These are phyloP conservation scores for Lolium rigidum DNA, from an alignment of 176 grass and related monocot genomes.

Conservation along the genomic window DNA sequence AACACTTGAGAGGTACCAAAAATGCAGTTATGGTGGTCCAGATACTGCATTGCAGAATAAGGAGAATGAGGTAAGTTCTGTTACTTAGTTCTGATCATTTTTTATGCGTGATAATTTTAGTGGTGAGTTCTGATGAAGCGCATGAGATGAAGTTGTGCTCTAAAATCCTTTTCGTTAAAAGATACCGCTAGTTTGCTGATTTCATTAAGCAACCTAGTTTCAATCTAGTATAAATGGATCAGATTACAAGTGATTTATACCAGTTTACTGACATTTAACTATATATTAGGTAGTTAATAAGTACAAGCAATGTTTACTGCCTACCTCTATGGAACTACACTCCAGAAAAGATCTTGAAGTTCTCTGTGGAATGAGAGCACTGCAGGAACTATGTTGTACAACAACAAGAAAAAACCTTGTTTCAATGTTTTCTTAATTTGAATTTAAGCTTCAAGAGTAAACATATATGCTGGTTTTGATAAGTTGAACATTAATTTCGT, in stretches of 20 bases:
- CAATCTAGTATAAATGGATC: neutral
- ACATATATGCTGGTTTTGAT: neutral
- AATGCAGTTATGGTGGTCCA: constrained; percentile 62
- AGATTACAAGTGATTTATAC: neutral
- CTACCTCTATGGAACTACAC: neutral
- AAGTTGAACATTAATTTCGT: neutral
- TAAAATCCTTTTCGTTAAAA: neutral
- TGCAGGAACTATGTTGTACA: neutral
- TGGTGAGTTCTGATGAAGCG: neutral
- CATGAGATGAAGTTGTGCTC: neutral
- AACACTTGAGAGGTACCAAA: constrained; percentile 80
- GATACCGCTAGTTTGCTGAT: neutral
- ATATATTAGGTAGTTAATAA: neutral
- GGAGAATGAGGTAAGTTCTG: constrained; percentile 64
- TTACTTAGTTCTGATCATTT: neutral
- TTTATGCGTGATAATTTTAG: neutral
- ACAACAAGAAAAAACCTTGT: neutral
- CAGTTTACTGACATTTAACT: neutral
- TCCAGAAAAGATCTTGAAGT: neutral
- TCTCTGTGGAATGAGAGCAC: neutral
- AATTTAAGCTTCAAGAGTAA: neutral
- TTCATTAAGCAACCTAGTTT: neutral
- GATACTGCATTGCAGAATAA: constrained; percentile 73
- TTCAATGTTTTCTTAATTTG: neutral
- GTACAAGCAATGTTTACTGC: neutral